Evolutionary conservation across 345 rosid species (phyloP), one percentile per base, ranked within the genome.

Genomic region (Brassica incana): DNA sequence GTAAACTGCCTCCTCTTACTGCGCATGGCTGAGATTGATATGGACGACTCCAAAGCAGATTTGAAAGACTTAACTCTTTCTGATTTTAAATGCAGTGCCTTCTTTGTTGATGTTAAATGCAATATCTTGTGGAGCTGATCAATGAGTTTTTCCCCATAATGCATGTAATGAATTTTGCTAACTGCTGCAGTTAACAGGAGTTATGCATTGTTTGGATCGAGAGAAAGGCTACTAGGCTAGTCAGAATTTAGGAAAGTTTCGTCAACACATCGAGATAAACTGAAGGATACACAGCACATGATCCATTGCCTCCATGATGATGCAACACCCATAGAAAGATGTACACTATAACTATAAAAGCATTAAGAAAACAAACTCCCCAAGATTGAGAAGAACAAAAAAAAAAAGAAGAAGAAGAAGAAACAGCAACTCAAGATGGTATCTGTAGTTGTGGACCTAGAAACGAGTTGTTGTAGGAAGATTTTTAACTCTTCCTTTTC

Each of bases 51-150:
- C 0, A 89, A 54, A 81, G 67, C 90, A 25, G 99, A 95, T 80
- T 63, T 93, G 83, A 92, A 91, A 83, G 99, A 95, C 30, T 95
- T 23, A 23, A 95, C 86, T 89, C 93, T n/a, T 93, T 95, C 85
- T 93, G 38, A 1, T 18, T 58, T 58, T 23, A 0, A 3, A 2
- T 59, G 73, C 20, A 3, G 63, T 10, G 30, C 30, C 30, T 29
- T 29, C 30, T 29, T 29, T 29, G 30, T 29, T 35, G 38, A 35
- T 35, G 38, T 35, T 35, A 35, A 35, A 35, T 35, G 38, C 38
- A 29, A 35, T 35, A 35, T 35, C 38, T 35, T 35, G 10, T 36
- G 8, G 72, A 14, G 72, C 15, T 33, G 36, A 33, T 33, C 36
- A 29, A 29, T 29, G 30, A 8, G 40, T 35, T 35, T 7, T 29